Evolutionary conservation across 805 yeast species (phyloP).

Genomic region (Komagataella pastoris): DNA sequence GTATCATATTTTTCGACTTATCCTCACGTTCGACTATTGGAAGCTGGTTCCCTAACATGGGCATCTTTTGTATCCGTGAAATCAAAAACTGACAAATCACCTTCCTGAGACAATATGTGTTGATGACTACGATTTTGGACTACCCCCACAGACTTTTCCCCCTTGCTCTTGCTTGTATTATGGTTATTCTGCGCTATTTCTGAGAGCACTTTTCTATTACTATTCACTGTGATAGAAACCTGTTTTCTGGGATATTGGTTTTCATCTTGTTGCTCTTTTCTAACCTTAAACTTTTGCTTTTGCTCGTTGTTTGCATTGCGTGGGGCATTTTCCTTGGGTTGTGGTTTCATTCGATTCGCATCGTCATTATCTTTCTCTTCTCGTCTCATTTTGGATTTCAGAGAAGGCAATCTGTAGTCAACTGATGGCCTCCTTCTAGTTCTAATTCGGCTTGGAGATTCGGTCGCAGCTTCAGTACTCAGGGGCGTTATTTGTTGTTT

Average conservation of each 20-base stretch:
- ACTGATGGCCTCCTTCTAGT: slow-evolving; percentile 40
- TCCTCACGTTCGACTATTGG: not conserved
- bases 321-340: not conserved
- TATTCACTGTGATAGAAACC: not conserved
- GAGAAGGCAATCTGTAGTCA: slow-evolving; percentile 55
- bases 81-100: not conserved
- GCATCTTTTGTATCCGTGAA: not conserved
- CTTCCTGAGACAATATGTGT: not conserved
- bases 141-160: not conserved
- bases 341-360: slow-evolving; percentile 22
- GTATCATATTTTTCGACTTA: not conserved
- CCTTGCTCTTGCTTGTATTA: not conserved
- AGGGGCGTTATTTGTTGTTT: slow-evolving; percentile 8
- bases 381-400: slow-evolving; percentile 58
- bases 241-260: not conserved
- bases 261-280: not conserved
- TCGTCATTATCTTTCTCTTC: slow-evolving; percentile 44
- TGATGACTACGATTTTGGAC: not conserved
- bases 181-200: not conserved
- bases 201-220: not conserved
- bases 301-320: not conserved
- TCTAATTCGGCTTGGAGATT: slow-evolving; percentile 15
- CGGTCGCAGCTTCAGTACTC: slow-evolving; percentile 21
- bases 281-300: not conserved
- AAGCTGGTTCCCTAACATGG: not conserved